A percentile compares a stretch with the other conserved stretches of the same genome.
Conservation (phyloP, 352 stramenopile genomes). For the Phytophthora agathidicida region DNA sequence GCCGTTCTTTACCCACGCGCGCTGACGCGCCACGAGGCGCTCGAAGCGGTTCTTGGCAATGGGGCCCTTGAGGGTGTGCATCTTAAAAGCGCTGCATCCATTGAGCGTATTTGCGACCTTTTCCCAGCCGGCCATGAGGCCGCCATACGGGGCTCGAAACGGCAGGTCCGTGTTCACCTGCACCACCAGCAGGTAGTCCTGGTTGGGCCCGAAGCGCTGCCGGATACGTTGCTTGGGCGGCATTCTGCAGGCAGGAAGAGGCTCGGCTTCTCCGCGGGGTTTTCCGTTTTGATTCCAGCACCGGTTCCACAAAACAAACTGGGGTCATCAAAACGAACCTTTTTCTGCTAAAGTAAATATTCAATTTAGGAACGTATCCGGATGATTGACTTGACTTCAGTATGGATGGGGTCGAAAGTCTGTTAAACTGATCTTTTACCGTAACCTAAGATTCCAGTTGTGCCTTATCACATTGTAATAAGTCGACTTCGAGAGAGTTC, state of each 20-base stretch:
- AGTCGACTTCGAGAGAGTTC: no score
- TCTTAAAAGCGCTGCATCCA: conserved; percentile 39
- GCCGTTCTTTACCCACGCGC: conserved; percentile 33
- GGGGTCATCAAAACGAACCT: conserved; percentile 3
- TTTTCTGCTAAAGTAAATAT: neutral
- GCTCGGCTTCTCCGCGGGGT: conserved; percentile 10
- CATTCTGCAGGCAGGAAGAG: conserved; percentile 7
- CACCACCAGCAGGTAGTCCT: conserved; percentile 39
- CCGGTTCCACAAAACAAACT: conserved; percentile 9
- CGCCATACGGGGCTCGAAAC: conserved; percentile 33
- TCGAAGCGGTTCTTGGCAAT: conserved; percentile 50
- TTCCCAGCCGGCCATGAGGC: conserved; percentile 38
- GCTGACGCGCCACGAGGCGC: conserved; percentile 30
- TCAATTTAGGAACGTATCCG: no score
- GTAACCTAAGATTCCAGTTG: no score
- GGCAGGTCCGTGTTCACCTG: conserved; percentile 41
- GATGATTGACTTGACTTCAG: no score
- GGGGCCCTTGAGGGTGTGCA: conserved; percentile 42
- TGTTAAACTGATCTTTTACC: no score
- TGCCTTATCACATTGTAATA: no score
- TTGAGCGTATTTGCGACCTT: conserved; percentile 44
- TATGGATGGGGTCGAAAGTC: no score
- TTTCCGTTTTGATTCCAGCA: conserved; percentile 21
- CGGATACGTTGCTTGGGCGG: conserved; percentile 35
- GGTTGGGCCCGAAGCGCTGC: conserved; percentile 34